A percentile compares a stretch with the other conserved stretches of the same genome.
Evolutionary conservation across 2,329 filamentous ascomycete genomes (phyloP).

Genomic region (Botrytis porri): DNA sequence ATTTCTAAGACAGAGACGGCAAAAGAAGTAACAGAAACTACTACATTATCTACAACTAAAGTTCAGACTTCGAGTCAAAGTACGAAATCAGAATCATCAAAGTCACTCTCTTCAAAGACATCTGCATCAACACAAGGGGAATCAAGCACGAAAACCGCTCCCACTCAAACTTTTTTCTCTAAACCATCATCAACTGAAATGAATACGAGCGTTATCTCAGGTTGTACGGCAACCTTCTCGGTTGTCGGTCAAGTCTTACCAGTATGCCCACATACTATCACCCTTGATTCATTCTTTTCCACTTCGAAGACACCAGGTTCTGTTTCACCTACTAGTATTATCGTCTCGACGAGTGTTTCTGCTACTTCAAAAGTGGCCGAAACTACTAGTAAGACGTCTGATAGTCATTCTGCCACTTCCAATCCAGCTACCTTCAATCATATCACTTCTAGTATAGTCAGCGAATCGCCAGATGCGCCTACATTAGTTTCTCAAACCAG

Average conservation of each 20-base stretch:
- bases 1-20: background rate
- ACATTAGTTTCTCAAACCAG: background rate
- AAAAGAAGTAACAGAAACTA: background rate
- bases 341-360: background rate
- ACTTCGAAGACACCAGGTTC: background rate
- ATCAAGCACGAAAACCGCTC: background rate
- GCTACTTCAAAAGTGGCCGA: background rate
- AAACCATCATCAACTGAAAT: conserved; percentile 8
- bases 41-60: background rate
- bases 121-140: background rate
- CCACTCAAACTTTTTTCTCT: background rate
- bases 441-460: background rate
- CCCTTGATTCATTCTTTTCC: conserved; percentile 3
- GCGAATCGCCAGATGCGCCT: background rate
- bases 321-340: background rate
- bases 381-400: background rate
- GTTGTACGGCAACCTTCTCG: conserved; percentile 17
- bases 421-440: background rate
- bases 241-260: conserved; percentile 9
- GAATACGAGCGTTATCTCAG: conserved; percentile 11
- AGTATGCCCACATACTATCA: conserved; percentile 15
- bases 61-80: background rate
- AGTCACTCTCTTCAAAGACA: background rate
- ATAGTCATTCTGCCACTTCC: background rate
- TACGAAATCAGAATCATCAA: background rate